These are phyloP conservation scores for Capsella bursapastoris DNA, from an alignment of 345 rosid genomes.

Conservation along the genomic window DNA sequence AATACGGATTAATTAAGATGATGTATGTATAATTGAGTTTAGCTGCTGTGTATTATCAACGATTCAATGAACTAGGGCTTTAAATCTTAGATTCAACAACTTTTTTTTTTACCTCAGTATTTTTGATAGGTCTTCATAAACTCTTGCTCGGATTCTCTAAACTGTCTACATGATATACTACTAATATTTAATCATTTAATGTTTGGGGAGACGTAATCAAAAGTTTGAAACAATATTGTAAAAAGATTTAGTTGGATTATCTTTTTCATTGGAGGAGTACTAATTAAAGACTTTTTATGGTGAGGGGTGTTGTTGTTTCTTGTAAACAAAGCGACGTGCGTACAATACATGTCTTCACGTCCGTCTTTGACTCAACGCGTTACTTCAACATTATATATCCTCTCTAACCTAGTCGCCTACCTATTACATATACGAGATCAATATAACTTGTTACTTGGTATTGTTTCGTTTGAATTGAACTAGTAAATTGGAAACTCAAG, in stretches of 20 bases:
- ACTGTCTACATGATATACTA: too few species aligned
- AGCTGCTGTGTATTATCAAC: not conserved
- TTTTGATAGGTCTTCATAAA: too few species aligned
- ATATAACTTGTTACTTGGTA: not conserved
- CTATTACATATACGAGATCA: not conserved
- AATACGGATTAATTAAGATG: not conserved
- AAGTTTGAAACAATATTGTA: not conserved
- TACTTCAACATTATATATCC: not conserved
- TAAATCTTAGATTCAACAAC: not conserved
- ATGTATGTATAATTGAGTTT: not conserved
- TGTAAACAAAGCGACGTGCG: conserved; percentile 42
- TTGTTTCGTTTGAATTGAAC: not conserved
- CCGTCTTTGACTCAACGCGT: conserved; percentile 30
- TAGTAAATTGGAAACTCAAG: not conserved
- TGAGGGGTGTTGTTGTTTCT: conserved; percentile 25
- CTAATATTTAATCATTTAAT: not conserved
- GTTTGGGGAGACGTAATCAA: conserved; percentile 5
- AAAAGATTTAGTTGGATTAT: conserved; percentile 34
- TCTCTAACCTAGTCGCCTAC: not conserved
- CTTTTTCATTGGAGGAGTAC: conserved; percentile 12
- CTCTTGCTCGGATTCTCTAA: too few species aligned
- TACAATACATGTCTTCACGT: conserved; percentile 39
- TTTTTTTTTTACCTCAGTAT: too few species aligned
- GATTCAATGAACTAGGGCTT: not conserved
- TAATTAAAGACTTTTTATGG: not conserved